These are phyloP conservation scores for Fonsecaea nubica DNA, from an alignment of 2,329 filamentous ascomycete genomes.

Conservation along the genomic window DNA sequence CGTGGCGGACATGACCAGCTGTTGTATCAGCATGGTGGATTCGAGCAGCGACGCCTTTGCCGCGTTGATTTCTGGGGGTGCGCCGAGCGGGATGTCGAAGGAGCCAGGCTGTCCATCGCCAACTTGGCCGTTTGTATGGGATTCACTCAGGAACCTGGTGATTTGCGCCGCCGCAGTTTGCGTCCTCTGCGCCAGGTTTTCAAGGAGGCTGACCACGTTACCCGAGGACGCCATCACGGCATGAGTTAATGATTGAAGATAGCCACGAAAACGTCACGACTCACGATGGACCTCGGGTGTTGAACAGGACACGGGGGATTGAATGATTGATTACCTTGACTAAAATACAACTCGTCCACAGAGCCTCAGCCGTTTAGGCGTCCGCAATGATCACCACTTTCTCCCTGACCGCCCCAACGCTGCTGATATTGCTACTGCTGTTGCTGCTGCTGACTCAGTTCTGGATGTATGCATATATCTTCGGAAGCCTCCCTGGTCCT, in stretches of 20 bases:
- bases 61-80: neutral
- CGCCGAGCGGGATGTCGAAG: neutral
- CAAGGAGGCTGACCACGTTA: neutral
- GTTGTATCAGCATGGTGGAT: slow-evolving; percentile 13
- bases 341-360: too few species aligned
- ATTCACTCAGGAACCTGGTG: neutral
- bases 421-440: too few species aligned
- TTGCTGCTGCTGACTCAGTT: too few species aligned
- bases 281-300: too few species aligned
- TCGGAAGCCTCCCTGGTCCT: too few species aligned
- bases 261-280: neutral
- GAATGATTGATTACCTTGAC: too few species aligned
- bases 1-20: slow-evolving; percentile 16
- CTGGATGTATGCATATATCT: too few species aligned
- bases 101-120: neutral
- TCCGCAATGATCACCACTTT: too few species aligned
- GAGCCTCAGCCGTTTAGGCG: too few species aligned
- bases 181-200: neutral
- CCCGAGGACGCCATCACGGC: neutral
- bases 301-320: too few species aligned
- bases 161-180: neutral
- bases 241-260: slow-evolving; percentile 45
- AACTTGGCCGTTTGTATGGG: neutral
- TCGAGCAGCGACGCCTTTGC: slow-evolving; percentile 6
- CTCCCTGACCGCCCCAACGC: too few species aligned